Evolutionary conservation across 2,329 filamentous ascomycete genomes (phyloP).

Genomic region (Neospermospora avenae): DNA sequence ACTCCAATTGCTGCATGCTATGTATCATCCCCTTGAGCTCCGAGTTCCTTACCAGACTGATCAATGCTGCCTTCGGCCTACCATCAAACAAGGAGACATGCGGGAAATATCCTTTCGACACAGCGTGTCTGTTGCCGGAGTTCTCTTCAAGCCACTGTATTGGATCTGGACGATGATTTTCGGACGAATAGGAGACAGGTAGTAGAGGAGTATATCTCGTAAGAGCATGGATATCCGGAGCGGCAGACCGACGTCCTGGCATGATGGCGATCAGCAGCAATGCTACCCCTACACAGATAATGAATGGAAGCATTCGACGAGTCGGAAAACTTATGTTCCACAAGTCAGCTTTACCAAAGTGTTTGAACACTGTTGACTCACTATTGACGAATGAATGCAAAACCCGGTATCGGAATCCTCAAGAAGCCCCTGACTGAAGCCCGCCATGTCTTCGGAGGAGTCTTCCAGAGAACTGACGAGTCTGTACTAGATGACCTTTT

Average conservation of each 20-base stretch:
- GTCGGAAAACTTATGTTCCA: constrained; percentile 5
- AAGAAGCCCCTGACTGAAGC: not conserved
- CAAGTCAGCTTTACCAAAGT: not conserved
- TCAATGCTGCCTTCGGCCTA: constrained; percentile 44
- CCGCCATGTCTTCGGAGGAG: constrained; percentile 23
- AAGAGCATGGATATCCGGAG: not conserved
- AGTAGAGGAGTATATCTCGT: constrained; percentile 6
- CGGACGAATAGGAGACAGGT: constrained; percentile 10
- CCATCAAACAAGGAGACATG: not conserved
- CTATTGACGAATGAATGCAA: constrained; percentile 12
- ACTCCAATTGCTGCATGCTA: constrained; percentile 70
- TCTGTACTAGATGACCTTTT: constrained; percentile 20
- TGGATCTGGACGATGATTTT: constrained; percentile 29
- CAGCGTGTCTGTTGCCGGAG: constrained; percentile 34
- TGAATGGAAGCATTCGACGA: not conserved
- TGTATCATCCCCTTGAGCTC: constrained; percentile 65
- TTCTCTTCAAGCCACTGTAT: constrained; percentile 36
- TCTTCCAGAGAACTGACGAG: constrained; percentile 26
- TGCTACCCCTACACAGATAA: not conserved
- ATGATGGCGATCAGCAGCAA: not conserved
- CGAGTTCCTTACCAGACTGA: constrained; percentile 69
- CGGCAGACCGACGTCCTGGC: not conserved
- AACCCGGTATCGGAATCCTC: not conserved
- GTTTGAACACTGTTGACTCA: constrained; percentile 1
- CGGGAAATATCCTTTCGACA: constrained; percentile 16